These are phyloP conservation scores for Metschnikowia matae DNA, from an alignment of 805 yeast genomes.

Conservation along the genomic window DNA sequence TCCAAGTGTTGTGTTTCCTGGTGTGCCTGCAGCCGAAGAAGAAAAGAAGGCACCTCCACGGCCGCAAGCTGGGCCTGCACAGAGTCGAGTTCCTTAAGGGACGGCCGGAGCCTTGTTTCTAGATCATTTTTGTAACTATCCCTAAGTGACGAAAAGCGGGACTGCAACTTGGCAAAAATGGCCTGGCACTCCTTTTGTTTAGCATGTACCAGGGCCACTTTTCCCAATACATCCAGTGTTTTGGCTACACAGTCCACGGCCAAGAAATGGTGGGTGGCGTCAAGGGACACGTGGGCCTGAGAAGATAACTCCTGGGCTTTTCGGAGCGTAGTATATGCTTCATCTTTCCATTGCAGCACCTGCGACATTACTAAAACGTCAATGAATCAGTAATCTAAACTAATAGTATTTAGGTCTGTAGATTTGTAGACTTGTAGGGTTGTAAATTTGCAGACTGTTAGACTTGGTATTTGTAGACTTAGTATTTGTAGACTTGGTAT, in stretches of 20 bases:
- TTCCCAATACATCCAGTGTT: constrained; percentile 15
- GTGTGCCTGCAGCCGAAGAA: constrained; percentile 10
- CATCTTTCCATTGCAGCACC: constrained; percentile 26
- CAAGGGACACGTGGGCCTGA: constrained; percentile 30
- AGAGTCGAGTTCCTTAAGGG: constrained; percentile 22
- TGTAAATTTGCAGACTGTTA: too few relatives aligned
- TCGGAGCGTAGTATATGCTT: constrained; percentile 27
- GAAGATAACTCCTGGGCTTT: constrained; percentile 31
- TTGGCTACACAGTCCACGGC: constrained; percentile 20
- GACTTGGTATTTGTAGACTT: too few relatives aligned
- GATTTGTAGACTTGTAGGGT: too few relatives aligned
- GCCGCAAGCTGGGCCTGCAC: constrained; percentile 22
- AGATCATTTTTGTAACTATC: constrained; percentile 9
- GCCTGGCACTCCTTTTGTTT: constrained; percentile 14
- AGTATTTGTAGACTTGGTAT: too few relatives aligned
- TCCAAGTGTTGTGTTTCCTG: constrained; percentile 10
- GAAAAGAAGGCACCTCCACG: constrained; percentile 28
- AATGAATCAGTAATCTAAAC: too few relatives aligned
- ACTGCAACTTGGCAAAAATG: constrained; percentile 17
- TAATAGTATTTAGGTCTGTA: too few relatives aligned
- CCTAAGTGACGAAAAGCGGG: constrained; percentile 5
- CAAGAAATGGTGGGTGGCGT: constrained; percentile 22
- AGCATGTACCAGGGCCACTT: constrained; percentile 15
- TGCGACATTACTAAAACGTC: constrained; percentile 1
- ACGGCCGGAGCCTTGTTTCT: constrained; percentile 19